These are phyloP conservation scores for Thuidium tamariscinum DNA, from an alignment of 225 moss, liverwort and hornwort species.

Conservation along the genomic window DNA sequence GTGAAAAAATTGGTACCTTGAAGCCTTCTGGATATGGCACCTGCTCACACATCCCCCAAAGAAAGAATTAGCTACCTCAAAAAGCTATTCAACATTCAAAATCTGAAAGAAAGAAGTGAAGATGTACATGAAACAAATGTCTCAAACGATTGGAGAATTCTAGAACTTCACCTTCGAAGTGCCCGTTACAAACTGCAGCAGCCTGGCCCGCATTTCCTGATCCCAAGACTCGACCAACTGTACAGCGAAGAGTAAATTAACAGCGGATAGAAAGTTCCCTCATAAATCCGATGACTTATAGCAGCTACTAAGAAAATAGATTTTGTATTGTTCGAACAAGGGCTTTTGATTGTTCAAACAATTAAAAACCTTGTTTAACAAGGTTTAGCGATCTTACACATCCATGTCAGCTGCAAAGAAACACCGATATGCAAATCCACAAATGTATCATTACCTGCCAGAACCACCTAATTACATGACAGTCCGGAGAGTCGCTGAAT, in stretches of 20 bases:
- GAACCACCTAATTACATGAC: conserved; percentile 95
- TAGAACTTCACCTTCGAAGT: conserved; percentile 73
- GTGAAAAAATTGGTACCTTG: conserved; percentile 50
- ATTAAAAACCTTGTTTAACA: not conserved
- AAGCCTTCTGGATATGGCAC: conserved; percentile 99
- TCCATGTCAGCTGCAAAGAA: not conserved
- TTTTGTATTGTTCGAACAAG: not conserved
- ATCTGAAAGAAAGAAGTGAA: not conserved
- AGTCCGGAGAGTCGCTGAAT: conserved; percentile 77
- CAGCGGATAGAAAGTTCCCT: not conserved
- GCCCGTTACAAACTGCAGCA: conserved; percentile 95
- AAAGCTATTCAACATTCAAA: not conserved
- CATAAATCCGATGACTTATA: not conserved
- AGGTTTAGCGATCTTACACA: not conserved
- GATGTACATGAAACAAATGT: not conserved
- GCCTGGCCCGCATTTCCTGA: conserved; percentile 98
- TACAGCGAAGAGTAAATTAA: not conserved
- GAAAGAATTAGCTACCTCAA: not conserved
- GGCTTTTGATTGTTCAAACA: not conserved
- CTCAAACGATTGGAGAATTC: not conserved
- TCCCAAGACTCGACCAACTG: conserved; percentile 99
- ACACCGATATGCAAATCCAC: not conserved
- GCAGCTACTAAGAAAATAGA: not conserved
- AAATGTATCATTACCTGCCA: conserved; percentile 62
- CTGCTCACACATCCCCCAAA: conserved; percentile 24